Evolutionary conservation across 1,139 yeast species (phyloP), one percentile per base, ranked within the genome.

Genomic region (Hyphopichia wangnamkhiaoensis): DNA sequence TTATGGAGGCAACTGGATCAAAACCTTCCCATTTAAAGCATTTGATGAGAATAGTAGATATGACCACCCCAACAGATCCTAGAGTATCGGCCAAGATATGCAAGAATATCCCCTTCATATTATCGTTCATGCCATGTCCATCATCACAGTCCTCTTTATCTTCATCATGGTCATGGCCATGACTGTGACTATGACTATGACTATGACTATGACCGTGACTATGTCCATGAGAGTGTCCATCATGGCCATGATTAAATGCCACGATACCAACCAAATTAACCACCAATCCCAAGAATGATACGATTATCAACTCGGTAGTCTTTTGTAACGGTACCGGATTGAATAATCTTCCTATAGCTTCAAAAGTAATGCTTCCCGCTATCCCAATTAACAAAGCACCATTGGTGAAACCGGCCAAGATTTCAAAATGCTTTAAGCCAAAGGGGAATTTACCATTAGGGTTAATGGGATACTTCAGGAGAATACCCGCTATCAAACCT

Each of bases 31-130:
- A 75, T 16, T 71, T 64, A 56, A 82, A 76, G 13, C 75, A 45
- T 41, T 79, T 80, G 17, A 86, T 81, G 30, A 84, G 61, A 2
- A 84, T 41, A 0, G 98, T 93, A 0, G 98, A 90, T 0, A 88
- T 63, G 10, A 94, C 93, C 18, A 94, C 99, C 5, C 98, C 98
- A 0, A 90, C 95, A 0, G 98, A 91, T 0, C 99, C 98, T 25
- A 94, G 68, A 0, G 98, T 93, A 54, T 93, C 99, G 0, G 99
- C 98, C 34, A 93, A 62, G 33, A 93, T 87, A 53, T 93, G 99
- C 33, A 93, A 68, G 52, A 93, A 93, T 9, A 93, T 89, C 17
- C 99, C 99, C 45, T 83, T 82, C 95, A 93, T 88, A 58, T 93
- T 93, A 53, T 91, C 96, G 56, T 87, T 87, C 69, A 66, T 64